Percentiles rank a stretch among this genome's conserved stretches.
Evolutionary conservation across 306 rosid species (phyloP).

Genomic region (Casuarina cunninghamiana): DNA sequence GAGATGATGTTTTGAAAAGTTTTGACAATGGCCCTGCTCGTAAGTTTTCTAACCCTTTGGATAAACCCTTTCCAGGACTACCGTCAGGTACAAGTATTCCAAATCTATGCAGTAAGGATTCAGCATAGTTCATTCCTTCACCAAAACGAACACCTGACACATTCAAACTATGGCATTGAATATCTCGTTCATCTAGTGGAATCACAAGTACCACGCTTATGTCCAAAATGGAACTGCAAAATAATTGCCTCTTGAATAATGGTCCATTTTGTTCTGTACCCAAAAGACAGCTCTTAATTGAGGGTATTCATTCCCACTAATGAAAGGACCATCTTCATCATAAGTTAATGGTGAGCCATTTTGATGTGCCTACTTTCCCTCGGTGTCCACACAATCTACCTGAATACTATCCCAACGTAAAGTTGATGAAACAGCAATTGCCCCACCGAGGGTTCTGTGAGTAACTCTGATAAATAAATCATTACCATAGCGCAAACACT

Average conservation of each 20-base stretch:
- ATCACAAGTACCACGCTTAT: constrained; percentile 67
- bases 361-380: constrained; percentile 51
- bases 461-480: constrained; percentile 64
- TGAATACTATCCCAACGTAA: constrained; percentile 72
- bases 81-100: constrained; percentile 96
- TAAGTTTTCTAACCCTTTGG: constrained; percentile 75
- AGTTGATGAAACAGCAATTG: constrained; percentile 77
- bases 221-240: constrained; percentile 66
- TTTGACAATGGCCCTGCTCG: constrained; percentile 80
- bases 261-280: constrained; percentile 62
- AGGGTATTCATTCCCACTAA: constrained; percentile 57
- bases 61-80: constrained; percentile 74
- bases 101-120: constrained; percentile 80
- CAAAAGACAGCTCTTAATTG: constrained; percentile 85
- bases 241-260: constrained; percentile 36
- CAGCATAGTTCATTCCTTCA: constrained; percentile 96
- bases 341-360: constrained; percentile 41
- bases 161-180: constrained; percentile 74
- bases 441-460: constrained; percentile 95
- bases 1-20: constrained; percentile 61
- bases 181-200: constrained; percentile 67
- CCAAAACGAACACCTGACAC: constrained; percentile 85
- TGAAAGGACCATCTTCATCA: constrained; percentile 43
- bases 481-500: neutral
- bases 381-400: constrained; percentile 77